These are phyloP conservation scores for Aegilops longissima DNA, from an alignment of 176 grass and related monocot genomes.

Conservation along the genomic window DNA sequence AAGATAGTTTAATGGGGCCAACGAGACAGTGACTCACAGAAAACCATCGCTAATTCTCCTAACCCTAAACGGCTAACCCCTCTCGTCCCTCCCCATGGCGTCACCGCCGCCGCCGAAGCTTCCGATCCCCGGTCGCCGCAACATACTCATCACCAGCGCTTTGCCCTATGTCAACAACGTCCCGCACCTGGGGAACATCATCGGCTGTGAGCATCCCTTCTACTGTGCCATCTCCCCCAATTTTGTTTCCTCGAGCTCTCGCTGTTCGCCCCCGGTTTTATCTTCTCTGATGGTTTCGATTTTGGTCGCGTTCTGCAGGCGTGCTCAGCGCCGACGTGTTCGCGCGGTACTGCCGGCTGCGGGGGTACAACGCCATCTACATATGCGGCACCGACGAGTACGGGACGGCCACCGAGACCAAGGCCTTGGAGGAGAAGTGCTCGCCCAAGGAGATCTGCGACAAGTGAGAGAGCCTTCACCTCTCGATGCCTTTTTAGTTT, in stretches of 20 bases:
- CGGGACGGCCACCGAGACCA: conserved; percentile 94
- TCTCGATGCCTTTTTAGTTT: not conserved
- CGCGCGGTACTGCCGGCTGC: conserved; percentile 83
- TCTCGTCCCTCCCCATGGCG: conserved; percentile 19
- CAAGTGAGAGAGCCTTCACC: conserved; percentile 55
- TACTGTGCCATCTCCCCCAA: not conserved
- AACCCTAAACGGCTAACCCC: conserved; percentile 21
- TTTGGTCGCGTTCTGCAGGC: conserved; percentile 37
- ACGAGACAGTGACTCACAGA: not conserved
- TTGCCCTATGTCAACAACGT: conserved; percentile 87
- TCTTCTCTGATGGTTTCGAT: not conserved
- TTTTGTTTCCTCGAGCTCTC: not conserved
- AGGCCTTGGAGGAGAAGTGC: conserved; percentile 98
- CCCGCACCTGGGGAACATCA: conserved; percentile 81
- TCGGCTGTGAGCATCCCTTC: conserved; percentile 60
- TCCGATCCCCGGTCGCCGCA: conserved; percentile 68
- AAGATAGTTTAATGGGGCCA: conserved; percentile 1
- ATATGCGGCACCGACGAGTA: conserved; percentile 98
- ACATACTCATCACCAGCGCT: conserved; percentile 82
- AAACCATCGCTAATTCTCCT: conserved; percentile 5
- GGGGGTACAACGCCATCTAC: conserved; percentile 89
- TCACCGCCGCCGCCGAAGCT: conserved; percentile 44
- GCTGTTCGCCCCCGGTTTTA: not conserved
- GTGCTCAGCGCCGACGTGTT: conserved; percentile 97
- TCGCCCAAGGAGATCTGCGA: conserved; percentile 94